Conservation (phyloP, 1,139 yeast genomes). For the Geotrichum citri-aurantii region DNA sequence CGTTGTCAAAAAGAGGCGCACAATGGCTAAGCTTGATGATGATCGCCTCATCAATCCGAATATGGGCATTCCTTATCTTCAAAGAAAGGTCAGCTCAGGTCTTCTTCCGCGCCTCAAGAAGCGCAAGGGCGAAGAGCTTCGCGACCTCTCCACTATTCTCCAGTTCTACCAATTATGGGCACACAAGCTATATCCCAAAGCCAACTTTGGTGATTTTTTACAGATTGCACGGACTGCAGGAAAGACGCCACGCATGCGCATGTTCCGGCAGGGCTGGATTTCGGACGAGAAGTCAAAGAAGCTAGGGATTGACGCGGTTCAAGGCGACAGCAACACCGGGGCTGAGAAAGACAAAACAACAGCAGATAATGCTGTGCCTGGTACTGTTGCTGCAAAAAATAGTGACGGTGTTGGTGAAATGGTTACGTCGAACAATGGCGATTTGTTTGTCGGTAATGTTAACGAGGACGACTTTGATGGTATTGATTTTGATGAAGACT, state of each 20-base stretch:
- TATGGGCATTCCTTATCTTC: conserved; percentile 35
- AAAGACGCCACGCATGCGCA: conserved; percentile 26
- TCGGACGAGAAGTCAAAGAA: conserved; percentile 28
- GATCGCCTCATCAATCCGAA: conserved; percentile 30
- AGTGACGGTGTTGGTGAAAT: neutral
- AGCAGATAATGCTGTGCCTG: neutral
- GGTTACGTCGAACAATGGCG: neutral
- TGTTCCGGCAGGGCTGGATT: conserved; percentile 30
- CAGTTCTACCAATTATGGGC: conserved; percentile 82
- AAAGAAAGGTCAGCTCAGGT: conserved; percentile 24
- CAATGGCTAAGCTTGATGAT: conserved; percentile 36
- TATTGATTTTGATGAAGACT: conserved; percentile 1
- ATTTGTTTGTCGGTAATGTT: neutral
- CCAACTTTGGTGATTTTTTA: conserved; percentile 61
- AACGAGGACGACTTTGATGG: neutral
- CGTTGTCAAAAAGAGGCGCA: conserved; percentile 25
- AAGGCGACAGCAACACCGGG: conserved; percentile 1
- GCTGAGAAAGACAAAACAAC: neutral
- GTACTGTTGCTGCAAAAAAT: neutral
- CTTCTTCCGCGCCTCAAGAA: conserved; percentile 29
- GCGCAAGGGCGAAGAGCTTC: conserved; percentile 37
- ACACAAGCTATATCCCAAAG: conserved; percentile 71
- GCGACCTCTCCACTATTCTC: conserved; percentile 47
- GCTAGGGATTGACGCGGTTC: conserved; percentile 8
- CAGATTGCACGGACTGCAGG: conserved; percentile 29